Evolutionary conservation across 2,329 filamentous ascomycete species (phyloP), one percentile per base, ranked within the genome.

Genomic region (Sphaerulina musiva): DNA sequence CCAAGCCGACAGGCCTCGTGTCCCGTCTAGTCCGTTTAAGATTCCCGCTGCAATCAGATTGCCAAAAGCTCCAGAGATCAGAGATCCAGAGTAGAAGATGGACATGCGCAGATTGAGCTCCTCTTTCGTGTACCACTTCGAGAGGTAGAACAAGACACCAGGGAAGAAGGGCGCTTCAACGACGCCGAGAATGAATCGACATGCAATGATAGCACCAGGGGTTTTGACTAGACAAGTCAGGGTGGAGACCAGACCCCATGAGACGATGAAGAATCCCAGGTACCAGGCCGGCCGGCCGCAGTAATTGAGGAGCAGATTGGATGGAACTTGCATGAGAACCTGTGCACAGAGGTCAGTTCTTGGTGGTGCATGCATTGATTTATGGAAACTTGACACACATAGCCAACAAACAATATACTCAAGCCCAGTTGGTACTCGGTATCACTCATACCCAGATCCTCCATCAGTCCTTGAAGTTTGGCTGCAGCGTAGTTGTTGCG

Each of bases 301-400:
- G 76, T 78, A 50, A 72, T 95, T 95, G 55, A 95, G 81, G 23
- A 95, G 71, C 45, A 92, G 75, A 68, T 95, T 95, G 56, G 87
- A 77, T 0, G 77, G 76, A 3, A 80, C 68, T 70, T 75, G 60
- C 63, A 67, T 67, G 8, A 68, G 56, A 46, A 66, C 60, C 62
- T 68, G 48, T 6, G 26, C 4, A 7, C 31, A 6, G 17, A 3
- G 9, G 26, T 59, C 20, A 59, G 57, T 38, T 7, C 42, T 45
- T 34, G 10, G 20, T 20, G 5, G 4, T 26, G 34, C 47, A 32
- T 10, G 17, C 12, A n/a, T 7, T 20, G 3, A 14, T 10, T 29
- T 17, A 20, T 6, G 12, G 6, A 51, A 43, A 29, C 40, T 41
- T n/a, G n/a, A 76, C 74, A 59, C 51, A 79, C 70, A 55, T 80